Evolutionary conservation across 2,329 filamentous ascomycete genomes (phyloP).

Genomic region (Thielaviopsis euricoi): DNA sequence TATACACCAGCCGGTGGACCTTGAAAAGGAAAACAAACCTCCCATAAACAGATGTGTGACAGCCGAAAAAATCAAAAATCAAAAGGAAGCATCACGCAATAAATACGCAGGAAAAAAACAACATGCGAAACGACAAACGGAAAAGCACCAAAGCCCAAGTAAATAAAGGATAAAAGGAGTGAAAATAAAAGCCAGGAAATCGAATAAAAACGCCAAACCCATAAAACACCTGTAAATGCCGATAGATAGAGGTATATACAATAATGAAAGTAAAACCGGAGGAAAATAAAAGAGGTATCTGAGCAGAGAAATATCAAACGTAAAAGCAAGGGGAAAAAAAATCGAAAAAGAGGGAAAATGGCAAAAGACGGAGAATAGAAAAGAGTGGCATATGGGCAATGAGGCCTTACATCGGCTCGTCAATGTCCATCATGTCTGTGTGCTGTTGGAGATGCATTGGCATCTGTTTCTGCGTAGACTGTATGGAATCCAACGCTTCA

Average conservation of each 20-base stretch:
- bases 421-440: slow-evolving; percentile 26
- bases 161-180: not conserved
- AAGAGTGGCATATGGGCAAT: not conserved
- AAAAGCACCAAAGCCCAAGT: not conserved
- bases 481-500: slow-evolving; percentile 35
- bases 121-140: not conserved
- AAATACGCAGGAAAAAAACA: not conserved
- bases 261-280: not conserved
- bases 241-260: not conserved
- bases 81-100: too few relatives aligned
- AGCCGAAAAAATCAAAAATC: too few relatives aligned
- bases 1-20: too few relatives aligned
- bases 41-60: too few relatives aligned
- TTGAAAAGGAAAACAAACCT: too few relatives aligned
- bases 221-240: slow-evolving; percentile 1
- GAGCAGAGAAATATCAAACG: slow-evolving; percentile 1
- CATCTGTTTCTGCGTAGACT: slow-evolving; percentile 31
- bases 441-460: not conserved
- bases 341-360: not conserved
- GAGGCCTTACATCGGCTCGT: slow-evolving; percentile 3
- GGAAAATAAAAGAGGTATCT: not conserved
- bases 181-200: not conserved
- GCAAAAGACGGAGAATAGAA: not conserved
- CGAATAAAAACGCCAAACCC: not conserved
- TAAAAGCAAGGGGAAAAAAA: not conserved